A percentile compares a stretch with the other conserved stretches of the same genome.
Conservation (phyloP, 2,329 filamentous ascomycete genomes). For the Berkeleyomyces rouxiae region DNA sequence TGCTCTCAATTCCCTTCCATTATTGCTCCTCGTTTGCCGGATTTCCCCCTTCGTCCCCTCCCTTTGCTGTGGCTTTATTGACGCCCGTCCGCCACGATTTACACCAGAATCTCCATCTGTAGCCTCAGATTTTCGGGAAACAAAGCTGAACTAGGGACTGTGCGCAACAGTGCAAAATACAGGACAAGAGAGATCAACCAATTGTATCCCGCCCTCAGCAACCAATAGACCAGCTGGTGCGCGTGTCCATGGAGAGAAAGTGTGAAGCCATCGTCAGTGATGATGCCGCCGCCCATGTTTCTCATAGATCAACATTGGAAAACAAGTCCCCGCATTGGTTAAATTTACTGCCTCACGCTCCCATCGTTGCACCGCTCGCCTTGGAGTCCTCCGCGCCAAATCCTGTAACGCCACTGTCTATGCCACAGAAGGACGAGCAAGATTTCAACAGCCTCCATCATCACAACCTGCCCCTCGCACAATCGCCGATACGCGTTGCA, state of each 20-base stretch:
- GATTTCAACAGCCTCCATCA: neutral
- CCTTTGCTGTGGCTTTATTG: neutral
- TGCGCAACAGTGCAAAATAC: neutral
- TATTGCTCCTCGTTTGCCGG: neutral
- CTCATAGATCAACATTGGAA: neutral
- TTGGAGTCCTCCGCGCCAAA: neutral
- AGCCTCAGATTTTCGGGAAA: neutral
- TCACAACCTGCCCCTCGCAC: neutral
- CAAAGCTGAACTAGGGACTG: neutral
- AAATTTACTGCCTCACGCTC: neutral
- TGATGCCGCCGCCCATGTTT: neutral
- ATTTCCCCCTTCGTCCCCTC: neutral
- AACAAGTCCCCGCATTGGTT: neutral
- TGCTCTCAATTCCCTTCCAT: neutral
- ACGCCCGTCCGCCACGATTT: neutral
- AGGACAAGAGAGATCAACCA: neutral
- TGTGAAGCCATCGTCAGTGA: conserved; percentile 4
- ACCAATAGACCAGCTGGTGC: neutral
- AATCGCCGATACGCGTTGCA: neutral
- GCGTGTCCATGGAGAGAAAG: conserved; percentile 2
- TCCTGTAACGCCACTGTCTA: neutral
- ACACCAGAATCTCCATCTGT: neutral
- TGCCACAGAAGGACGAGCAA: neutral
- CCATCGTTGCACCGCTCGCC: neutral
- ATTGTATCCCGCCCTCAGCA: neutral